phyloP scores from a whole-genome alignment of 1,284 basidiomycete species.

The Sanguinoderma infundibulare region DNA sequence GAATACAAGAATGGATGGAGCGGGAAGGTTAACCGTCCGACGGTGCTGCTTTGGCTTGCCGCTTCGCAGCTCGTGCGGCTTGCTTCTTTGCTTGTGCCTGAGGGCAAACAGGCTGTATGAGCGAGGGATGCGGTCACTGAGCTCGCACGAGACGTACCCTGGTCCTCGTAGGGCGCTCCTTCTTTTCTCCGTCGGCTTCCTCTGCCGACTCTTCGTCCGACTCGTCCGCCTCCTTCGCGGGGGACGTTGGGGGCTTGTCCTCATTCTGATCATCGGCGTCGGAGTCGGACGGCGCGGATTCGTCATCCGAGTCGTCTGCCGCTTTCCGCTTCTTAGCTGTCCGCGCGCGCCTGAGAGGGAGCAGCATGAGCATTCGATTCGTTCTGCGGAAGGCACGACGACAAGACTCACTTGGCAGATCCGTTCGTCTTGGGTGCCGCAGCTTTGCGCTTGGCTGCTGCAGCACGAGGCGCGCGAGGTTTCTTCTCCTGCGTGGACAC shows the following conservation, averaged over 20 bases:
- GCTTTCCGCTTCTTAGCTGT: conserved; percentile 39
- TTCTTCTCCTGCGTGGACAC: conserved; percentile 31
- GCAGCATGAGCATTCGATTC: not conserved
- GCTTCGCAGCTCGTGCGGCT: conserved; percentile 25
- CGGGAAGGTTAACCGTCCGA: conserved; percentile 19
- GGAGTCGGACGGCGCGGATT: conserved; percentile 34
- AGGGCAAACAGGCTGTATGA: too few species aligned
- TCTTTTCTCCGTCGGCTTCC: conserved; percentile 37
- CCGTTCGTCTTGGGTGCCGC: conserved; percentile 41
- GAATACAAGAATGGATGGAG: not conserved
- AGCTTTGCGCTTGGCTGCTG: conserved; percentile 46
- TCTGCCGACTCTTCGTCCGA: conserved; percentile 35
- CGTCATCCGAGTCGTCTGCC: conserved; percentile 38
- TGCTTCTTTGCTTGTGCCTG: conserved; percentile 25
- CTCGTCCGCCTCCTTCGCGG: conserved; percentile 26
- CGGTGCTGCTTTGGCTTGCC: conserved; percentile 18
- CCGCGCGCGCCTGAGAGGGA: conserved; percentile 33
- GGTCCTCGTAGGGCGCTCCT: conserved; percentile 45
- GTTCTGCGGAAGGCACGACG: not conserved
- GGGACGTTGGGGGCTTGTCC: conserved; percentile 26
- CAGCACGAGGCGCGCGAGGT: conserved; percentile 35
- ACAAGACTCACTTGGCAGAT: conserved; percentile 42
- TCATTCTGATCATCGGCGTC: conserved; percentile 34
- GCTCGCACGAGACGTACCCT: conserved; percentile 42
- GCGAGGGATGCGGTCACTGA: not conserved